phyloP scores from a whole-genome alignment of 352 stramenopile genomes.

The Phytophthora citrophthora region DNA sequence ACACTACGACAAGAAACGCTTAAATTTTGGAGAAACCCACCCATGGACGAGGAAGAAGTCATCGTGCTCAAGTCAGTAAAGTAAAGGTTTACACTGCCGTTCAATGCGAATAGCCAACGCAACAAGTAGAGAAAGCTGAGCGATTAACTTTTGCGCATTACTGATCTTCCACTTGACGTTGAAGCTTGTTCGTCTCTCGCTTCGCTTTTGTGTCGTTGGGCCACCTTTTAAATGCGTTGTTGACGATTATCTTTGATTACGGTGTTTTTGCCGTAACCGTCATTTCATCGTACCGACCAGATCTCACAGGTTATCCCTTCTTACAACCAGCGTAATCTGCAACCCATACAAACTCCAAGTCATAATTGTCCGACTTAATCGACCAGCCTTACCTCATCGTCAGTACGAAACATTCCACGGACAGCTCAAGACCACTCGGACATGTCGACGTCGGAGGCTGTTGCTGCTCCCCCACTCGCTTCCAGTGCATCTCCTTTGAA shows the following conservation, averaged over 20 bases:
- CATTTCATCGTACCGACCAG: not conserved
- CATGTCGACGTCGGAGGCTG: conserved; percentile 14
- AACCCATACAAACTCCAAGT: conserved; percentile 16
- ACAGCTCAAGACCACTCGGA: not conserved
- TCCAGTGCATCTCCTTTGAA: not conserved
- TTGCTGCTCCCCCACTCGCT: not conserved
- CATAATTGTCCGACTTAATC: conserved; percentile 6
- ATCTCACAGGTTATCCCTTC: conserved; percentile 10
- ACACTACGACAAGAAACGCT: too few species aligned
- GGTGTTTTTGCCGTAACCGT: not conserved
- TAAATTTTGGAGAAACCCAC: too few species aligned
- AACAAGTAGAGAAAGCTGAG: not conserved
- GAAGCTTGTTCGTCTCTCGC: not conserved
- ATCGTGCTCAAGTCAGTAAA: too few species aligned
- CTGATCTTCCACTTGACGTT: not conserved
- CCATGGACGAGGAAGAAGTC: too few species aligned
- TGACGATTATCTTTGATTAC: conserved; percentile 2
- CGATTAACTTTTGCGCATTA: not conserved
- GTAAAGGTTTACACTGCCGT: not conserved
- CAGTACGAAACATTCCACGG: conserved; percentile 18
- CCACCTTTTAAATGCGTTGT: not conserved
- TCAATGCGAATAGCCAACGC: not conserved
- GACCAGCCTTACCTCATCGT: too few species aligned
- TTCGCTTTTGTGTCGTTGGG: not conserved
- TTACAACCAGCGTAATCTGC: conserved; percentile 2